A percentile compares a stretch with the other conserved stretches of the same genome.
phyloP scores from a whole-genome alignment of 2,329 filamentous ascomycete species.

The Nakataea oryzae region DNA sequence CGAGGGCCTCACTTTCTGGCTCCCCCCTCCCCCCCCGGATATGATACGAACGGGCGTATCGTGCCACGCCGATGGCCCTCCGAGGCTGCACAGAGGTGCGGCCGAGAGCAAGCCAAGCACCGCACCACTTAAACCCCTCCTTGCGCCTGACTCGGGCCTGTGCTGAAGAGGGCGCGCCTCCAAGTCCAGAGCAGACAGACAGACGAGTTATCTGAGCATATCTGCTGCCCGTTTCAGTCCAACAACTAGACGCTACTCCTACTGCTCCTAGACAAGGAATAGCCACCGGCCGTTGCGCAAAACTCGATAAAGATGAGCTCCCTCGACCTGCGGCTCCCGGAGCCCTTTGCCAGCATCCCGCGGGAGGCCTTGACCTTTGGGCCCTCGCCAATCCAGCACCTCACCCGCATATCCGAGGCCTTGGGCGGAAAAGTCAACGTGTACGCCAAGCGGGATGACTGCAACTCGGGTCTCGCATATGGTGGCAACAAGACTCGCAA shows the following conservation, averaged over 20 bases:
- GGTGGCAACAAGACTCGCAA: slow-evolving; percentile 63
- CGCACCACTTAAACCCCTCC: neutral
- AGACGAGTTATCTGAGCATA: neutral
- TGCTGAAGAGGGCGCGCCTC: neutral
- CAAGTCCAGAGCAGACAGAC: neutral
- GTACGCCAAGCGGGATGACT: slow-evolving; percentile 64
- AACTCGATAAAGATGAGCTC: slow-evolving; percentile 3
- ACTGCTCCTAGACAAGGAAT: neutral
- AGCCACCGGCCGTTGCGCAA: neutral
- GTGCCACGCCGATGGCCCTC: neutral
- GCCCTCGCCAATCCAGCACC: slow-evolving; percentile 56
- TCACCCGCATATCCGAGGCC: slow-evolving; percentile 53
- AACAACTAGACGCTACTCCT: neutral
- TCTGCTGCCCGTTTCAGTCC: neutral
- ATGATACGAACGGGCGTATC: neutral
- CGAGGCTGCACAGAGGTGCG: neutral
- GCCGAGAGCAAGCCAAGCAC: neutral
- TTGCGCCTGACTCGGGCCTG: neutral
- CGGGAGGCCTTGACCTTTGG: slow-evolving; percentile 52
- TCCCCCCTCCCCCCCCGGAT: neutral
- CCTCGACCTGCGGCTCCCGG: slow-evolving; percentile 35
- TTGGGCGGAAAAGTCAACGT: slow-evolving; percentile 50
- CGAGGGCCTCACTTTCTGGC: neutral
- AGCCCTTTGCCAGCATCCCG: slow-evolving; percentile 53
- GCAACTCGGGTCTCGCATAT: slow-evolving; percentile 56